Conservation (phyloP, 2,329 filamentous ascomycete genomes). For the Fusarium beomiforme region DNA sequence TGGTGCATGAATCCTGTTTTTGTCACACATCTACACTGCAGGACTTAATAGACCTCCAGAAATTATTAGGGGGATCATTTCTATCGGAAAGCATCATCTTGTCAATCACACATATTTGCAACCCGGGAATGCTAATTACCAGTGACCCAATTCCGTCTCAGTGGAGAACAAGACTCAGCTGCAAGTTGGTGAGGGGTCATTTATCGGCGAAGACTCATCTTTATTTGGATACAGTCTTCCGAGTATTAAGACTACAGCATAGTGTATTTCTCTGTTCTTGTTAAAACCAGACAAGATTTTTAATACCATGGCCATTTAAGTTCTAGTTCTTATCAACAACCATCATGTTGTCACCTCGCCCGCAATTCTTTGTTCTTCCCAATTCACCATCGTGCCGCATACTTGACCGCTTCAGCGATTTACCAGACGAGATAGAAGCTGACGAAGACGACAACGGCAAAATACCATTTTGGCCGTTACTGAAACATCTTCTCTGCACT, state of each 20-base stretch:
- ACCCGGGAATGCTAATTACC: background rate
- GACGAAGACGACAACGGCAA: conserved; percentile 39
- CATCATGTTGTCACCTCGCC: conserved; percentile 15
- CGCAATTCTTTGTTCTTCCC: conserved; percentile 29
- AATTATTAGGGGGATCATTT: background rate
- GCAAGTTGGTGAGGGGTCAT: background rate
- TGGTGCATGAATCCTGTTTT: too few relatives aligned
- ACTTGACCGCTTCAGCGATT: conserved; percentile 46
- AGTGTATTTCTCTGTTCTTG: background rate
- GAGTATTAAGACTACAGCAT: background rate
- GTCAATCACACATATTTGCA: background rate
- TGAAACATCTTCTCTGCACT: conserved; percentile 35
- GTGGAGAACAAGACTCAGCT: background rate
- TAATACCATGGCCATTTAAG: background rate
- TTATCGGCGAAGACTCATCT: conserved; percentile 18
- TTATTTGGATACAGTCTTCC: background rate
- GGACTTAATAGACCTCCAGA: background rate
- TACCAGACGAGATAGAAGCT: conserved; percentile 25
- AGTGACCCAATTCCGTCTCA: background rate
- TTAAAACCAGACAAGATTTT: background rate
- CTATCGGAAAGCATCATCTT: background rate
- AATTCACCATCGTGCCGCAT: conserved; percentile 33
- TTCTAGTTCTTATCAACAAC: background rate
- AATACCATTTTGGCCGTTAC: conserved; percentile 41
- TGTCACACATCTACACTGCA: background rate